Evolutionary conservation across 495 filamentous ascomycete genomes (phyloP), one percentile per base, ranked within the genome.

Genomic region (Penicillium mononematosum): DNA sequence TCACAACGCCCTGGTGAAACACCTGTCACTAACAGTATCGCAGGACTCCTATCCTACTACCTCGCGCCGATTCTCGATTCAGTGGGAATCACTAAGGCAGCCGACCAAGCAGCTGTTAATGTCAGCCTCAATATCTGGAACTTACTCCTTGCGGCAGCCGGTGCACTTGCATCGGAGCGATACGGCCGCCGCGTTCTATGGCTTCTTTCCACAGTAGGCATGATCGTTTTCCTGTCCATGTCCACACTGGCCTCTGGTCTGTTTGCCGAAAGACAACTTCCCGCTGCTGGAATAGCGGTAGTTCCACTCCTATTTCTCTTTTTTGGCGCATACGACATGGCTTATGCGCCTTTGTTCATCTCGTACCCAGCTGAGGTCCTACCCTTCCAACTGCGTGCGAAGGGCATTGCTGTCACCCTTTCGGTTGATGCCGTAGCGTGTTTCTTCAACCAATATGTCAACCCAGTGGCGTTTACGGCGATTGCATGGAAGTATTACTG

Each of bases 321-420:
- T 67, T 65, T 70, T 59, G 57, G 67, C 27, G 78, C 75, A 44
- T 86, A 82, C 63, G 80, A 82, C 55, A 79, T 86, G 45, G 81
- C 79, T 22, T 85, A 83, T 65, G 79, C 80, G 4, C 81, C 84
- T 46, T 70, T 88, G 31, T 74, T 88, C 42, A 79, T 88, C 52
- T 80, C 85, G 25, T 87, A 87, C 58, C 78, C 81, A 0, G 75
- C 85, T 16, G 87, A 89, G 74, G 82, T 90, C 22, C 70, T 88
- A 14, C 85, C 85, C 0, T 91, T 84, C 69, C 79, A 83, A 42
- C 74, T 90, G 47, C 82, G 86, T 17, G 84, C 86, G 17, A 91
- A 88, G 75, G 85, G 87, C 22, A 81, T 89, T 72, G 84, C 87
- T 70, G 71, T 85, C 45, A 81, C 80, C 68, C 78, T 83, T 50